Evolutionary conservation across 345 rosid species (phyloP).

Genomic region (Linum lewisii): DNA sequence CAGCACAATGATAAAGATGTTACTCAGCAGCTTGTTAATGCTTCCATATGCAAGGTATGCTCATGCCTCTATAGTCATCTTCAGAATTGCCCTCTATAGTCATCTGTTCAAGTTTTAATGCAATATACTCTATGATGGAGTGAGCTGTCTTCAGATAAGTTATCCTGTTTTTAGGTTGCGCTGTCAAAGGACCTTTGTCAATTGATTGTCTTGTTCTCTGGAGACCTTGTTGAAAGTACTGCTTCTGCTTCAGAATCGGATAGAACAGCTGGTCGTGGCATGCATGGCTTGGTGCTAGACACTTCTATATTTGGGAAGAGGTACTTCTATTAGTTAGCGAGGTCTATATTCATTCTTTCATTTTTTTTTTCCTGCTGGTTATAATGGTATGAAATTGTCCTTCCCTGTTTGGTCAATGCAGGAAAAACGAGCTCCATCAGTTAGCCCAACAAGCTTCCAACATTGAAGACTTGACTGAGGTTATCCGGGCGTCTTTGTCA

Average conservation of each 20-base stretch:
- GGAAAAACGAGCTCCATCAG: slow-evolving; percentile 92
- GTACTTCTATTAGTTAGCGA: slow-evolving; percentile 27
- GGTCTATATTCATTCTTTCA: background rate
- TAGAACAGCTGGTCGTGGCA: slow-evolving; percentile 23
- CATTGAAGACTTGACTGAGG: slow-evolving; percentile 77
- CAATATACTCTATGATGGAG: no score
- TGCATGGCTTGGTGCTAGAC: slow-evolving; percentile 61
- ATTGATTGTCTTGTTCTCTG: slow-evolving; percentile 68
- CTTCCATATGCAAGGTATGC: slow-evolving; percentile 57
- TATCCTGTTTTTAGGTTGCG: slow-evolving; percentile 49
- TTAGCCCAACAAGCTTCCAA: slow-evolving; percentile 88
- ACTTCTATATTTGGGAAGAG: slow-evolving; percentile 80
- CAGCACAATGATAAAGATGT: slow-evolving; percentile 28
- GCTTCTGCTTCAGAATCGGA: slow-evolving; percentile 24
- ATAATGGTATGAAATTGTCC: slow-evolving; percentile 6
- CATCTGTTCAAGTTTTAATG: background rate
- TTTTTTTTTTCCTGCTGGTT: background rate
- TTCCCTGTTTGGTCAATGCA: slow-evolving; percentile 16
- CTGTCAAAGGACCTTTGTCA: slow-evolving; percentile 83
- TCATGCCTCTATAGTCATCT: background rate
- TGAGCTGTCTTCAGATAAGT: slow-evolving; percentile 7
- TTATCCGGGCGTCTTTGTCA: slow-evolving; percentile 57
- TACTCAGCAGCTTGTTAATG: slow-evolving; percentile 35
- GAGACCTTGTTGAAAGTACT: slow-evolving; percentile 48
- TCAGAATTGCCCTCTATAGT: background rate